Evolutionary conservation across 768 basidiomycete genomes (phyloP).

Genomic region (Mycena venus): DNA sequence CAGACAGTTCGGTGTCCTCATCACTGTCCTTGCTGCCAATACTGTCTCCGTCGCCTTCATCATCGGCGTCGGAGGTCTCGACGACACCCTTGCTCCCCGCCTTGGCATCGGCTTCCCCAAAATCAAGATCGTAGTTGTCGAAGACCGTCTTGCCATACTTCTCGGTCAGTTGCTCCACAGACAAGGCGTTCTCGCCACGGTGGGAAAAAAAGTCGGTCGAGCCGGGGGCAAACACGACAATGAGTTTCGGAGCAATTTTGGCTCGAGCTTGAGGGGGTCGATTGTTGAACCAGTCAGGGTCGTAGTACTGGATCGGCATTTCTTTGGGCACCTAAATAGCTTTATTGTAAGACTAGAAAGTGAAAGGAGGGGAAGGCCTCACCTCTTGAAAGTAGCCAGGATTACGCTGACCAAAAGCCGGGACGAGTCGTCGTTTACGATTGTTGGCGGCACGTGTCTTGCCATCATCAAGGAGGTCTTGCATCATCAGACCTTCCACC

Average conservation of each 20-base stretch:
- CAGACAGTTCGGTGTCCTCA: not conserved
- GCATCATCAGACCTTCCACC: not conserved
- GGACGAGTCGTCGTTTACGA: not conserved
- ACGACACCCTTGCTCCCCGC: not conserved
- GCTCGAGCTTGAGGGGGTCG: conserved; percentile 6
- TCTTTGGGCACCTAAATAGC: not conserved
- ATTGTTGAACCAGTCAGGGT: conserved; percentile 12
- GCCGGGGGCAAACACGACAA: conserved; percentile 12
- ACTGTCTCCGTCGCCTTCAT: conserved; percentile 14
- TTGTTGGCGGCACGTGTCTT: not conserved
- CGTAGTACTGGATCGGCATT: conserved; percentile 31
- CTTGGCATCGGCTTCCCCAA: not conserved
- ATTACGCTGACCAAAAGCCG: conserved; percentile 4
- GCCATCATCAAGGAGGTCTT: not conserved
- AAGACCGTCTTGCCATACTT: conserved; percentile 20
- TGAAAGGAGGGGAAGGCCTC: not conserved
- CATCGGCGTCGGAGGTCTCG: not conserved
- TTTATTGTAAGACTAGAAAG: not conserved
- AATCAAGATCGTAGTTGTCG: conserved; percentile 12
- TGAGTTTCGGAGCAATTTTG: not conserved
- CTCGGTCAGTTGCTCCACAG: not conserved
- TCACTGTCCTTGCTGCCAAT: conserved; percentile 9
- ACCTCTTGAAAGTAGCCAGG: not conserved
- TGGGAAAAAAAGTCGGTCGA: conserved; percentile 5
- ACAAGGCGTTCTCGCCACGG: not conserved